phyloP scores from a whole-genome alignment of 1,284 basidiomycete species.

The Stygiomarasmius scandens region DNA sequence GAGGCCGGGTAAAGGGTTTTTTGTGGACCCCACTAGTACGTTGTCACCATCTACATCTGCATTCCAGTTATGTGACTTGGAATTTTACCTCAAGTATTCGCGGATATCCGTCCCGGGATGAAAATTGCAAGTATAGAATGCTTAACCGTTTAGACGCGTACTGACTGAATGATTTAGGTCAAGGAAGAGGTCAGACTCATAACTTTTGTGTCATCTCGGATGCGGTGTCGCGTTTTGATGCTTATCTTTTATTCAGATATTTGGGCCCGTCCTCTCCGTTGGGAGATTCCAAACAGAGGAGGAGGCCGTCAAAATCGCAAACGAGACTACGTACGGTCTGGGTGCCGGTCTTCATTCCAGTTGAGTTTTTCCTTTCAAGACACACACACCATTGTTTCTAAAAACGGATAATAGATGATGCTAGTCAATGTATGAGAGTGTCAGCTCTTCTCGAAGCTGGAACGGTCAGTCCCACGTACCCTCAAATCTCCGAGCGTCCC shows the following conservation, averaged over 20 bases:
- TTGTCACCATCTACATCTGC: slow-evolving; percentile 3
- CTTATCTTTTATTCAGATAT: slow-evolving; percentile 58
- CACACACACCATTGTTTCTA: background rate
- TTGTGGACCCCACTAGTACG: slow-evolving; percentile 77
- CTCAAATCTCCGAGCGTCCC: background rate
- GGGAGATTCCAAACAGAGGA: slow-evolving; percentile 81
- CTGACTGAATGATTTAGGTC: slow-evolving; percentile 46
- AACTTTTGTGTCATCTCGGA: background rate
- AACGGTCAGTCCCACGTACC: slow-evolving; percentile 51
- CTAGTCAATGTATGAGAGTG: slow-evolving; percentile 86
- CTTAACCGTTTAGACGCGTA: slow-evolving; percentile 14
- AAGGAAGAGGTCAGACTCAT: slow-evolving; percentile 73
- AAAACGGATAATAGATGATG: slow-evolving; percentile 58
- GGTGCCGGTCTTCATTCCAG: slow-evolving; percentile 72
- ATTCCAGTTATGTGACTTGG: background rate
- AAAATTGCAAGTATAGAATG: slow-evolving; percentile 61
- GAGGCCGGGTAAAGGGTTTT: slow-evolving; percentile 69
- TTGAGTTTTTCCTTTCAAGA: slow-evolving; percentile 12
- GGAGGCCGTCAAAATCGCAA: slow-evolving; percentile 61
- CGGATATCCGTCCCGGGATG: slow-evolving; percentile 72
- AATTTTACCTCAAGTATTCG: slow-evolving; percentile 58
- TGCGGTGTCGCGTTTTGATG: background rate
- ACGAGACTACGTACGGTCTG: slow-evolving; percentile 85
- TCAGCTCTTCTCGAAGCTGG: slow-evolving; percentile 84
- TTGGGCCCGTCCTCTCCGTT: slow-evolving; percentile 82